Conservation (phyloP, 2,329 filamentous ascomycete species). For the Teratosphaeria epicoccoides region DNA sequence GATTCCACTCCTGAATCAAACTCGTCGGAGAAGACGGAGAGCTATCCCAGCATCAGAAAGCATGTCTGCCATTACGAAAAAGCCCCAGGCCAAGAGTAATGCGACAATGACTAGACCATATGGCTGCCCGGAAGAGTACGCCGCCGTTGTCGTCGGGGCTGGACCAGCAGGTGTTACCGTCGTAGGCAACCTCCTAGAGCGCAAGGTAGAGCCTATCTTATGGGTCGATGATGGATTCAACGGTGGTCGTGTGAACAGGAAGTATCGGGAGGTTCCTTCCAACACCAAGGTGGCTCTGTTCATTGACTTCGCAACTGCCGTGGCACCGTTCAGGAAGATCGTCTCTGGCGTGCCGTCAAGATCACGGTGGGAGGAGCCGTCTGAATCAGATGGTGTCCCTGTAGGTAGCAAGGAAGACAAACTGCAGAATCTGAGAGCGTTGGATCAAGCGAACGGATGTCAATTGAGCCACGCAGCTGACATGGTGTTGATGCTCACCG, state of each 20-base stretch:
- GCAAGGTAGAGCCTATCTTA: slow-evolving; percentile 40
- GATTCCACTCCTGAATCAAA: not conserved
- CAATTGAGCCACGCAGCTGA: slow-evolving; percentile 48
- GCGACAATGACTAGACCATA: not conserved
- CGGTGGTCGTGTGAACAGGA: slow-evolving; percentile 32
- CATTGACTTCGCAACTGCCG: slow-evolving; percentile 44
- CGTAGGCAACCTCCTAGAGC: slow-evolving; percentile 51
- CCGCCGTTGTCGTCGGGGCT: slow-evolving; percentile 48
- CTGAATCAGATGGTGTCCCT: slow-evolving; percentile 16
- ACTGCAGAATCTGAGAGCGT: slow-evolving; percentile 40
- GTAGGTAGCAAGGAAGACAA: slow-evolving; percentile 37
- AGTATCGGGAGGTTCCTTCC: slow-evolving; percentile 52
- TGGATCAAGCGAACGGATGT: slow-evolving; percentile 49
- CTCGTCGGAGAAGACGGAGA: not conserved
- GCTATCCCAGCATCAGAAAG: not conserved
- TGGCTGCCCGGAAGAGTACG: slow-evolving; percentile 26
- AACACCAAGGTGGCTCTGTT: slow-evolving; percentile 55
- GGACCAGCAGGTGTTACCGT: slow-evolving; percentile 50
- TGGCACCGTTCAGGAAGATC: slow-evolving; percentile 44
- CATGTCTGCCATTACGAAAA: not conserved
- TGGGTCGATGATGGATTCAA: slow-evolving; percentile 51
- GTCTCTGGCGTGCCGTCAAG: slow-evolving; percentile 34
- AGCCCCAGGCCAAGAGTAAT: not conserved
- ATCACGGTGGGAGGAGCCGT: slow-evolving; percentile 19
- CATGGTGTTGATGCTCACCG: slow-evolving; percentile 39